Evolutionary conservation across 805 yeast genomes (phyloP), one percentile per base, ranked within the genome.

Genomic region (Candida boleticola): DNA sequence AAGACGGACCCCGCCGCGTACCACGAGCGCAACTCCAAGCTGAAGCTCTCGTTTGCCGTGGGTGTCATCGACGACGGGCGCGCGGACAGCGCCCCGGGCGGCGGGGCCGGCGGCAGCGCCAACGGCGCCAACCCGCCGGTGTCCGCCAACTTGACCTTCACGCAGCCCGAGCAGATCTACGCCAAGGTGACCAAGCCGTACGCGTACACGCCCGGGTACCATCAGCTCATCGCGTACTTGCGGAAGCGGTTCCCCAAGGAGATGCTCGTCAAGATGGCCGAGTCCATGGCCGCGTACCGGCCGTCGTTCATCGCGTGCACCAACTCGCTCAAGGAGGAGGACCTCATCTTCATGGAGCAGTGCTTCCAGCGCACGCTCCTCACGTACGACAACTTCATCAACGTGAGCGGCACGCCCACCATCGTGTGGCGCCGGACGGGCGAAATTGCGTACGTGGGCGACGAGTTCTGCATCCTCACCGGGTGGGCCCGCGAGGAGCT

Each of bases 361-460:
- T 87, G 96, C 53, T 92, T 90, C 66, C 98, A 92, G 62, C 70
- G 99, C 35, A 89, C 98, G 0, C 67, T 92, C 29, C 66, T 92
- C 34, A 96, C 95, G 46, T 92, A 89, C 60, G 90, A 89, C 46
- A 85, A 83, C 60, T 86, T 87, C 58, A 85, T 93, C 30, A 74
- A 81, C 18, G 80, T 85, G 17, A 80, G 89, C 26, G 97, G 97
- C 0, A 92, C 97, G 0, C 98, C 98, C 2, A 89, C 97, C 0
- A 77, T 92, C 18, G 92, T 89, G 3, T 92, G 98, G 98, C 72
- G 99, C 50, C 74, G 98, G 40, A 89, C 97, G 1, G 96, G 97
- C 6, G 96, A 92, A 60, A 85, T 92, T 10, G 93, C 96, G 0
- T 92, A 90, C 46, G 95, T 90, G 2, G 95, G 95, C n/a, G 86